A percentile compares a stretch with the other conserved stretches of the same genome.
These are phyloP conservation scores for Globisporangium paddicum DNA, from an alignment of 352 stramenopile species.

Conservation along the genomic window DNA sequence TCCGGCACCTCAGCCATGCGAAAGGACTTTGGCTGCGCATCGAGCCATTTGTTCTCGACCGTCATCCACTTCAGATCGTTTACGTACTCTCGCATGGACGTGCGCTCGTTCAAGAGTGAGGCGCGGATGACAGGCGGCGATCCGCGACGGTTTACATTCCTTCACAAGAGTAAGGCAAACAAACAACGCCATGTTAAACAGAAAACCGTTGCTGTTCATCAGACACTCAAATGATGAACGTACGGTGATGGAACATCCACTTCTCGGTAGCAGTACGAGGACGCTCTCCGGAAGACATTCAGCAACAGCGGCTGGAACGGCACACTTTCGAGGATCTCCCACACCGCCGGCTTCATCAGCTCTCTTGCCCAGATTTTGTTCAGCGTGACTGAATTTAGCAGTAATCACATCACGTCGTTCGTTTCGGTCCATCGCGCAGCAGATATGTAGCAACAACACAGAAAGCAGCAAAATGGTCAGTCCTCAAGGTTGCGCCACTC, in stretches of 20 bases:
- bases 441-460: not conserved
- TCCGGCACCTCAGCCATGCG: conserved; percentile 47
- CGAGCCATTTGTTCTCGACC: conserved; percentile 65
- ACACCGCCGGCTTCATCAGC: conserved; percentile 77
- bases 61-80: conserved; percentile 78
- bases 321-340: conserved; percentile 78
- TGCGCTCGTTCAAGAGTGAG: conserved; percentile 78
- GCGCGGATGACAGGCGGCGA: conserved; percentile 80
- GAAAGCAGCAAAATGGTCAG: not conserved
- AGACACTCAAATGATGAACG: conserved; percentile 2
- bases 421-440: not conserved
- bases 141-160: conserved; percentile 83
- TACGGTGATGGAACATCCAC: conserved; percentile 85
- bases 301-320: conserved; percentile 70
- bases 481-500: not conserved
- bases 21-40: conserved; percentile 33
- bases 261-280: conserved; percentile 86
- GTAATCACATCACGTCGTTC: not conserved
- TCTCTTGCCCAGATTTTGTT: conserved; percentile 73
- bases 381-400: conserved; percentile 39
- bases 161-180: conserved; percentile 14
- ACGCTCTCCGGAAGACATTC: conserved; percentile 80
- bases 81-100: conserved; percentile 84
- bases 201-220: not conserved
- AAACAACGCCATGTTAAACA: not conserved